phyloP scores from a whole-genome alignment of 352 stramenopile genomes.

The Globisporangium lucens region DNA sequence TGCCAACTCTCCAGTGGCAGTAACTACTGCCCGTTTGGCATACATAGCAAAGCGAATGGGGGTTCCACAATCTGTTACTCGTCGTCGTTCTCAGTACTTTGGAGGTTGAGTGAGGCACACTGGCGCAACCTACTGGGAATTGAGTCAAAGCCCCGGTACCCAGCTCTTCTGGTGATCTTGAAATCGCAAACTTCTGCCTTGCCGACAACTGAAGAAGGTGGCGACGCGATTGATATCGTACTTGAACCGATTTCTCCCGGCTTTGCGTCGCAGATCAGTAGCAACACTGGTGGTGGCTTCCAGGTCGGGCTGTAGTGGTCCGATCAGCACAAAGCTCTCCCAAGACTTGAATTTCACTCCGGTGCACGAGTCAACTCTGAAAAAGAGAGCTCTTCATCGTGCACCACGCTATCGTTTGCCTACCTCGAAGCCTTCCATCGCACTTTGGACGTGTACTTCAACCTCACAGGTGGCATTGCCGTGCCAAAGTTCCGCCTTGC shows the following conservation, averaged over 20 bases:
- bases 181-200: background rate
- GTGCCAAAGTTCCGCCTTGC: constrained; percentile 40
- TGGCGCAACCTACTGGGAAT: constrained; percentile 5
- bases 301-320: constrained; percentile 1
- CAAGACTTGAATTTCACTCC: background rate
- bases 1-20: background rate
- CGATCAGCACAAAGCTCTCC: background rate
- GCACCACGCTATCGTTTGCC: constrained; percentile 3
- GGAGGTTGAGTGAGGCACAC: constrained; percentile 1
- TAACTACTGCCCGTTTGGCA: background rate
- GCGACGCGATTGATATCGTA: background rate
- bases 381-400: background rate
- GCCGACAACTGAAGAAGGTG: background rate
- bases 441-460: constrained; percentile 44
- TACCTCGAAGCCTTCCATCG: constrained; percentile 26
- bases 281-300: background rate
- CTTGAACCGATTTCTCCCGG: background rate
- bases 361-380: background rate
- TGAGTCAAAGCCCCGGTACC: background rate
- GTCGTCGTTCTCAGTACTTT: background rate
- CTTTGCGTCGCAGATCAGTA: background rate
- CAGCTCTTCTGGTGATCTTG: background rate
- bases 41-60: background rate
- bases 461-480: constrained; percentile 26
- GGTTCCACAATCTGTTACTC: background rate